Evolutionary conservation across 139 green algal species (phyloP).

Genomic region (Chlamydomonas sphaeroides): DNA sequence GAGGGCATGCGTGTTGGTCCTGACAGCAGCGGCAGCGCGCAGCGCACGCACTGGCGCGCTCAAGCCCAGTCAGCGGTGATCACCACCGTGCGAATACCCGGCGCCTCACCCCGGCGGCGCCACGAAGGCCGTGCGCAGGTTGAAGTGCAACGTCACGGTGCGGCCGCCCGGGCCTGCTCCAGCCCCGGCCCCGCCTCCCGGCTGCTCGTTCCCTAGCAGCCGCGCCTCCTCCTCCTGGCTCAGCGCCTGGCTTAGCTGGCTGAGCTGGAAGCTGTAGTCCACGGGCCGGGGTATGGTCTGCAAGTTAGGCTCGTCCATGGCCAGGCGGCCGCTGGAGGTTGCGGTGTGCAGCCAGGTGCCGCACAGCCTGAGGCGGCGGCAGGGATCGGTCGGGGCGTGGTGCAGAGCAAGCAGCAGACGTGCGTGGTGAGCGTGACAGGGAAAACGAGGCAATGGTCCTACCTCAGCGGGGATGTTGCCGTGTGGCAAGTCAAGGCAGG

Average conservation of each 20-base stretch:
- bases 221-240: neutral
- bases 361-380: conserved; percentile 50
- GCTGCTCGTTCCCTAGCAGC: neutral
- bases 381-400: neutral
- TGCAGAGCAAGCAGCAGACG: no score
- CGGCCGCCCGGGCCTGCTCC: neutral
- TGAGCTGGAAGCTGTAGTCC: conserved; percentile 42
- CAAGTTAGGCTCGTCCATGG: conserved; percentile 82
- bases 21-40: no score
- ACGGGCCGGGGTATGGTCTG: conserved; percentile 75
- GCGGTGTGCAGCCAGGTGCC: conserved; percentile 78
- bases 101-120: conserved; percentile 44
- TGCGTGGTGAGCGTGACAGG: no score
- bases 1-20: no score
- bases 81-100: no score
- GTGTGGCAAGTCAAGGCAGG: no score
- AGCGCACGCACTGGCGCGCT: no score
- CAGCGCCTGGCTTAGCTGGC: conserved; percentile 9
- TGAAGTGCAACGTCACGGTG: conserved; percentile 36
- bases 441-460: no score
- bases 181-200: neutral
- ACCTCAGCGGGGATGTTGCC: no score
- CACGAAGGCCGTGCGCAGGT: conserved; percentile 64
- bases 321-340: conserved; percentile 79
- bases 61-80: no score